A percentile compares a stretch with the other conserved stretches of the same genome.
These are phyloP conservation scores for Saxispiralis lemnorum DNA, from an alignment of 495 filamentous ascomycete genomes.

Conservation along the genomic window DNA sequence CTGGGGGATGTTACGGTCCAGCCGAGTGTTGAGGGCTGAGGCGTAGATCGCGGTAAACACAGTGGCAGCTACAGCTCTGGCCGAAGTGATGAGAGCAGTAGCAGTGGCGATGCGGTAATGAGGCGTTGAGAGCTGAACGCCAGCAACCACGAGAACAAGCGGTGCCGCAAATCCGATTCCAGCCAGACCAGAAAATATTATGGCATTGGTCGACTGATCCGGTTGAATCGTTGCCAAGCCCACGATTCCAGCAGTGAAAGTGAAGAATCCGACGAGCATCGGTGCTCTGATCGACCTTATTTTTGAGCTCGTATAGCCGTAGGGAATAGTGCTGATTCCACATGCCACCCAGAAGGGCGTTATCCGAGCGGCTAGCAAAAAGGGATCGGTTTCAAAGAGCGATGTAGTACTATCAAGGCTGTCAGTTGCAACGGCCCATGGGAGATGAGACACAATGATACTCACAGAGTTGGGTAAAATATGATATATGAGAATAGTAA, in stretches of 20 bases:
- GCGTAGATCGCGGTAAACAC: conserved; percentile 6
- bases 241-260: background rate
- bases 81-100: conserved; percentile 1
- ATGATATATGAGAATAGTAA: conserved; percentile 4
- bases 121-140: conserved; percentile 3
- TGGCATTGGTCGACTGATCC: background rate
- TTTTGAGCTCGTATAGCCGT: background rate
- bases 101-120: conserved; percentile 4
- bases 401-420: background rate
- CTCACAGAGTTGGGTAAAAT: conserved; percentile 1
- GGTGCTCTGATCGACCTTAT: background rate
- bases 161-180: conserved; percentile 3
- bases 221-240: background rate
- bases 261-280: background rate
- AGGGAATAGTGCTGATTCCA: background rate
- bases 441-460: background rate
- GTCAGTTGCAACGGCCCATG: background rate
- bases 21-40: background rate
- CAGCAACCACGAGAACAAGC: conserved; percentile 1
- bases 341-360: background rate
- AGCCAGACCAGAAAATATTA: background rate
- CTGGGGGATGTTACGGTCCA: background rate
- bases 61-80: conserved; percentile 3
- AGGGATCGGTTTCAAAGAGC: background rate
- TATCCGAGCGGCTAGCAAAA: background rate